Evolutionary conservation across 441 rosid species (phyloP).

Genomic region (Populus hybrid): DNA sequence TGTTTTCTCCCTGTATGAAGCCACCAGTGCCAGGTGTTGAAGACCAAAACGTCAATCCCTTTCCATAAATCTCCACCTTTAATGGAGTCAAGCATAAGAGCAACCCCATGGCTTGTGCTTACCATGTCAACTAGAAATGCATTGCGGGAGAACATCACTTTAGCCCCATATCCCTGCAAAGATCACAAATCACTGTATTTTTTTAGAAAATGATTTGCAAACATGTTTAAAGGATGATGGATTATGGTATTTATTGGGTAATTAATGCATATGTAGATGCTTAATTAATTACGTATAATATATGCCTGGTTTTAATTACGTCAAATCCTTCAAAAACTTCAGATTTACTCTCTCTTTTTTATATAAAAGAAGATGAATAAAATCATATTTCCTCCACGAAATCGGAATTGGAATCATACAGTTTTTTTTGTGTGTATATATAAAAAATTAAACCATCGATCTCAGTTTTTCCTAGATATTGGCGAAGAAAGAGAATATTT

Average conservation of each 20-base stretch:
- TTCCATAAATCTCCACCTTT: constrained; percentile 47
- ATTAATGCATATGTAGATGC: not conserved
- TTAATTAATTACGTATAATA: too few species aligned
- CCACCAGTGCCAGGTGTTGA: constrained; percentile 95
- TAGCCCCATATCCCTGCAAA: constrained; percentile 43
- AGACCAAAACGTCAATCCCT: constrained; percentile 46
- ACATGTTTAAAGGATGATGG: not conserved
- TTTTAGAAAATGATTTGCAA: too few species aligned
- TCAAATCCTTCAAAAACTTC: not conserved
- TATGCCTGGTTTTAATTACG: too few species aligned
- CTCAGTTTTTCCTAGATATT: too few species aligned
- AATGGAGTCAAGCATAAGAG: constrained; percentile 49
- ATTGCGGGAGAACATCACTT: constrained; percentile 56
- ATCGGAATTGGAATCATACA: not conserved
- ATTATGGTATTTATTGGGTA: not conserved
- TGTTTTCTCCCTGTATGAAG: constrained; percentile 67
- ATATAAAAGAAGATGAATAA: not conserved
- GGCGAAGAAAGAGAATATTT: not conserved
- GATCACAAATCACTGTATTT: not conserved
- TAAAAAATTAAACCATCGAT: not conserved
- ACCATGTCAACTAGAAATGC: constrained; percentile 72
- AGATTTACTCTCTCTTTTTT: not conserved
- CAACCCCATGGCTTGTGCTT: constrained; percentile 33
- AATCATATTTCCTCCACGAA: not conserved
- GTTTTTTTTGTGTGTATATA: too few species aligned